Evolutionary conservation across 1,284 basidiomycete genomes (phyloP).

Genomic region (Rugosomyces carneus): DNA sequence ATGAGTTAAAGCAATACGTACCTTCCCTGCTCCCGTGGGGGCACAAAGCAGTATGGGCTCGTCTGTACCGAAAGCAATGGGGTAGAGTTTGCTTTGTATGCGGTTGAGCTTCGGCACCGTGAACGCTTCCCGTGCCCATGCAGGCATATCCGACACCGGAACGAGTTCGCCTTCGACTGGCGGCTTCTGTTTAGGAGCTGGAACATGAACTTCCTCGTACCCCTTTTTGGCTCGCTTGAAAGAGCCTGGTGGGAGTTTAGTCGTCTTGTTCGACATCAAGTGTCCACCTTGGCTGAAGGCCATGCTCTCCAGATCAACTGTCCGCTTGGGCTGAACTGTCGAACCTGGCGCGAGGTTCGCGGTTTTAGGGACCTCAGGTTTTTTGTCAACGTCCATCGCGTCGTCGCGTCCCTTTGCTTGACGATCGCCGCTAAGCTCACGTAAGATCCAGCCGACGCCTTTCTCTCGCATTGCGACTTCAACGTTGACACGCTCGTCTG

Average conservation of each 20-base stretch:
- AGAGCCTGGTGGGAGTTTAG: conserved; percentile 94
- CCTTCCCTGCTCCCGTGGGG: conserved; percentile 98
- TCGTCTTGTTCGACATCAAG: conserved; percentile 98
- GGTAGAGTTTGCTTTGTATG: conserved; percentile 92
- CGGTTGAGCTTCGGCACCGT: conserved; percentile 82
- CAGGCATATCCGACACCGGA: conserved; percentile 69
- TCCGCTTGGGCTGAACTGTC: conserved; percentile 79
- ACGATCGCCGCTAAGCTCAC: conserved; percentile 78
- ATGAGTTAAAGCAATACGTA: conserved; percentile 24
- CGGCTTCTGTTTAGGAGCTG: conserved; percentile 82
- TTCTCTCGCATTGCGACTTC: conserved; percentile 99
- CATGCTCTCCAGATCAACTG: conserved; percentile 91
- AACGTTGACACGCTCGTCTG: conserved; percentile 88
- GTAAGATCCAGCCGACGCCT: conserved; percentile 92
- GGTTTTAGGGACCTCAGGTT: conserved; percentile 69
- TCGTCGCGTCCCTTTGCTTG: conserved; percentile 49
- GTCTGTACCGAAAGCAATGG: conserved; percentile 90
- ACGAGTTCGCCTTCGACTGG: conserved; percentile 69
- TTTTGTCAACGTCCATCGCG: conserved; percentile 77
- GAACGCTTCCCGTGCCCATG: conserved; percentile 88
- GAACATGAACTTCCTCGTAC: conserved; percentile 98
- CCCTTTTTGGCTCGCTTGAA: conserved; percentile 97
- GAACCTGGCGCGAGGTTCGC: conserved; percentile 88
- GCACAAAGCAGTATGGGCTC: conserved; percentile 96
- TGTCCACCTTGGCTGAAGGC: conserved; percentile 95